Base-by-base conservation (phyloP, 2,329 filamentous ascomycete species). In the Xylariaceae sp. region DNA sequence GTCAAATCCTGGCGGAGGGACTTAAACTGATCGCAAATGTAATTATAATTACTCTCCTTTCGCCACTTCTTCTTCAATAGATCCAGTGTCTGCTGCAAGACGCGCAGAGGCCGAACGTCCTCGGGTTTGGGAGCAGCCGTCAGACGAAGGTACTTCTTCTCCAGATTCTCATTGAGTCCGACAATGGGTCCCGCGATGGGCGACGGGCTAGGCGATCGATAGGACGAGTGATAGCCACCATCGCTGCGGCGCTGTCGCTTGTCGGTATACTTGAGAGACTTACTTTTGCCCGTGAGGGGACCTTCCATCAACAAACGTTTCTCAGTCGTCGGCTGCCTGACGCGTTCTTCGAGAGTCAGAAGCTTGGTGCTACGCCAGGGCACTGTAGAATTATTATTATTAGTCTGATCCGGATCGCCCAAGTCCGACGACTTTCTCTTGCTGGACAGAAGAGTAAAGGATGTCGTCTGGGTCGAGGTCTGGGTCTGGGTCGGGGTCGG, bases 11-110 rank as follows among this genome's bases (percentile, higher is more conserved):
- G 94, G 62, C 94, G 90, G 74, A 99, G 83, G 13, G 94, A 97
- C 76, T 99, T 99, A 82, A 99, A 96, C 81, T 99, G 94, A 73
- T 99, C 92, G 83, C 94, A 97, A 65, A 97, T 96, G 77, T 97
- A 99, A 67, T 86, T 87, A 76, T 99, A 99, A 76, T 97, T 96
- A 77, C 87, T 88, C 69, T 97, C 92, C 67, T 87, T 85, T 72
- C 87, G 89, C 94, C 94, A 99, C 77, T 96, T 97, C 78, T 88
- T 89, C 79, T 96, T 95, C 64, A 99, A 78, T 53, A 95, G 78
- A 67, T 95, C 90, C 74, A 99, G 77, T 4, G 93, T 92, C 76
- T 94, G 87, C 66, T 88, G 86, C 64, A 99, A 78, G 18, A 99
- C 80, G 53, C 77, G 77, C 71, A 96, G 82, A 18, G 94, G 94